Evolutionary conservation across 2,329 filamentous ascomycete genomes (phyloP).

Genomic region (Seiridium unicorne): DNA sequence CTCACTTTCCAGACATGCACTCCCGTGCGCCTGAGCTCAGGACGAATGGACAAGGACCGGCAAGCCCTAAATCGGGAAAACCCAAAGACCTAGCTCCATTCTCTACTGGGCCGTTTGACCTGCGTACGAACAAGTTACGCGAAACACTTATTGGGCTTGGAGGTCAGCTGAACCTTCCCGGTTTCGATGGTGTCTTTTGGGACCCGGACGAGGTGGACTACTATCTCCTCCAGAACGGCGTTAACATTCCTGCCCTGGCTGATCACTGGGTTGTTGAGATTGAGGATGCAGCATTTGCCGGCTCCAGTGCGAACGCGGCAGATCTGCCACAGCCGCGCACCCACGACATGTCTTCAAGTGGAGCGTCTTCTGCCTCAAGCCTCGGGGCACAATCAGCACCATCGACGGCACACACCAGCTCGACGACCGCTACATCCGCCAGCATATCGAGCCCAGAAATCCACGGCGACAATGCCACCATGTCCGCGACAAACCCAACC

Average conservation of each 20-base stretch:
- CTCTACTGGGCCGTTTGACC: conserved; percentile 48
- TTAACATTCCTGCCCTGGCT: conserved; percentile 58
- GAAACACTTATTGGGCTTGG: conserved; percentile 43
- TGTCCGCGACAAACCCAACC: conserved; percentile 5
- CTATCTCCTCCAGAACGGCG: conserved; percentile 64
- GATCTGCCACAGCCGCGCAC: no score
- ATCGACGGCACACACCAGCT: background rate
- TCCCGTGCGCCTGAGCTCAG: conserved; percentile 19
- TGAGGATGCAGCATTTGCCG: conserved; percentile 37
- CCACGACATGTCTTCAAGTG: background rate
- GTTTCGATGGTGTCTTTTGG: conserved; percentile 73
- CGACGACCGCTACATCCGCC: background rate
- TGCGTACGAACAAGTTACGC: conserved; percentile 34
- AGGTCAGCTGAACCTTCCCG: conserved; percentile 54
- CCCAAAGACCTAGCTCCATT: conserved; percentile 31
- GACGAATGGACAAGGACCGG: background rate
- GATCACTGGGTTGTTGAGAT: conserved; percentile 62
- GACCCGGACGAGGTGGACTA: conserved; percentile 75
- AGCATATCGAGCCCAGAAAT: background rate
- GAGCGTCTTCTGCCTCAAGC: background rate
- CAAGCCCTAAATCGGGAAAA: background rate
- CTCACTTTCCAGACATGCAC: conserved; percentile 51
- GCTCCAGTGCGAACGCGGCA: background rate
- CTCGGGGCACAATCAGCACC: background rate
- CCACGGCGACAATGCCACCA: conserved; percentile 5